A percentile compares a stretch with the other conserved stretches of the same genome.
Conservation (phyloP, 2,329 filamentous ascomycete genomes). For the Rutstroemia sp. region DNA sequence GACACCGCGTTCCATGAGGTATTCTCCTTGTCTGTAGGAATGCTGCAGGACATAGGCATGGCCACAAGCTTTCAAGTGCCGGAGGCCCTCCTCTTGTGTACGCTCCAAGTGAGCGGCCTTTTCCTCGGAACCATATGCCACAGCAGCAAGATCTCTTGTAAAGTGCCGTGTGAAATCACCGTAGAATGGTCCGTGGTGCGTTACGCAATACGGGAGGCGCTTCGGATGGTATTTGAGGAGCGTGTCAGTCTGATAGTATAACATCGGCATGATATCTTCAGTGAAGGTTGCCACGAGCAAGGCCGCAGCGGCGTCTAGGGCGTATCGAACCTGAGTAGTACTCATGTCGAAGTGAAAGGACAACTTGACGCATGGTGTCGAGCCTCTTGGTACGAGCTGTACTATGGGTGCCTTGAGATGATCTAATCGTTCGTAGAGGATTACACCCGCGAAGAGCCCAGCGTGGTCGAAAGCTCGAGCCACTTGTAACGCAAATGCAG, state of each 20-base stretch:
- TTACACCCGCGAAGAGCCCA: conserved; percentile 12
- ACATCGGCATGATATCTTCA: conserved; percentile 2
- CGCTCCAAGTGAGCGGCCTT: conserved; percentile 12
- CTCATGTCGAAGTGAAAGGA: conserved; percentile 12
- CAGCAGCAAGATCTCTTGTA: conserved; percentile 8
- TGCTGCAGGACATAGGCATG: conserved; percentile 14
- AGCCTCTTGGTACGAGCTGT: conserved; percentile 6
- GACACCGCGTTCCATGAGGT: conserved; percentile 11
- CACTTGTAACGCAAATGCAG: conserved; percentile 12
- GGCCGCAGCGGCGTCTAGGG: conserved; percentile 7
- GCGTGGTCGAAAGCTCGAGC: conserved; percentile 9
- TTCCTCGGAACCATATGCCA: conserved; percentile 12
- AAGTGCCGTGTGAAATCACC: conserved; percentile 12
- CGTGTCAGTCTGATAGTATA: conserved; percentile 15
- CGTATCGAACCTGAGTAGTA: conserved; percentile 8
- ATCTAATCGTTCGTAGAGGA: conserved; percentile 12
- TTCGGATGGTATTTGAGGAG: conserved; percentile 12
- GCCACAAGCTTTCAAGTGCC: conserved; percentile 7
- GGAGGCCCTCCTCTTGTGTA: conserved; percentile 10
- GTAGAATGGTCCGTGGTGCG: conserved; percentile 15
- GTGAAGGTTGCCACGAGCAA: conserved; percentile 4
- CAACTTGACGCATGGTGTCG: conserved; percentile 7
- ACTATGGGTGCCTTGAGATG: conserved; percentile 6
- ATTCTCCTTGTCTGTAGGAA: conserved; percentile 12
- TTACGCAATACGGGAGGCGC: conserved; percentile 12